phyloP scores from a whole-genome alignment of 305 asterid genomes.

The Fraxinus floribunda region DNA sequence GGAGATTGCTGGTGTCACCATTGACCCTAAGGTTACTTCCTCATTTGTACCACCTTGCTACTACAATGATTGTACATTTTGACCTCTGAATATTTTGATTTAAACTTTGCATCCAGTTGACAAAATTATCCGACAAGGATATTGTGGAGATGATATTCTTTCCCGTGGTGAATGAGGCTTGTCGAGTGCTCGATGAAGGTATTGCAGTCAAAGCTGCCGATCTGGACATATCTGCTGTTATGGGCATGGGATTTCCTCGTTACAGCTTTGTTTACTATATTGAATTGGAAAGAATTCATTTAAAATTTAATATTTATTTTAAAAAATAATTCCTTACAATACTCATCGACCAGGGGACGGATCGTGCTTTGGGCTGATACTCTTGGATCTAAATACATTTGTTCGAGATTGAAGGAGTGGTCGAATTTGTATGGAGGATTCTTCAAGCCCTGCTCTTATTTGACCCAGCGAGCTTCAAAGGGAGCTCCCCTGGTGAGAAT shows the following conservation, averaged over 20 bases:
- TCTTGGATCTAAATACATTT: slow-evolving; percentile 76
- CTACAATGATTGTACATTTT: background rate
- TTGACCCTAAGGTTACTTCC: slow-evolving; percentile 75
- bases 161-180: slow-evolving; percentile 97
- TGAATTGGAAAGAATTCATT: background rate
- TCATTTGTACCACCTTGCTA: background rate
- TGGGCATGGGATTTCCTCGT: slow-evolving; percentile 99
- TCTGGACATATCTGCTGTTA: slow-evolving; percentile 82
- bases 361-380: slow-evolving; percentile 89
- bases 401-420: slow-evolving; percentile 80
- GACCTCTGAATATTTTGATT: background rate
- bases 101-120: slow-evolving; percentile 45
- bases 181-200: slow-evolving; percentile 91
- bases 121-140: slow-evolving; percentile 71
- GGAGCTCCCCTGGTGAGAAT: slow-evolving; percentile 75
- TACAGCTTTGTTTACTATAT: slow-evolving; percentile 55
- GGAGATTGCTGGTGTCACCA: slow-evolving; percentile 67
- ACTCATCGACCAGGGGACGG: slow-evolving; percentile 64
- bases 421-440: slow-evolving; percentile 66
- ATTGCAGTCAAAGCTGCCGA: slow-evolving; percentile 88
- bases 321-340: background rate
- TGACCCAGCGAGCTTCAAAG: slow-evolving; percentile 80
- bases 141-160: slow-evolving; percentile 94
- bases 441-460: slow-evolving; percentile 88
- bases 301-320: background rate